A percentile compares a stretch with the other conserved stretches of the same genome.
Evolutionary conservation across 1,284 basidiomycete genomes (phyloP).

Genomic region (Mycosarcoma maydis): DNA sequence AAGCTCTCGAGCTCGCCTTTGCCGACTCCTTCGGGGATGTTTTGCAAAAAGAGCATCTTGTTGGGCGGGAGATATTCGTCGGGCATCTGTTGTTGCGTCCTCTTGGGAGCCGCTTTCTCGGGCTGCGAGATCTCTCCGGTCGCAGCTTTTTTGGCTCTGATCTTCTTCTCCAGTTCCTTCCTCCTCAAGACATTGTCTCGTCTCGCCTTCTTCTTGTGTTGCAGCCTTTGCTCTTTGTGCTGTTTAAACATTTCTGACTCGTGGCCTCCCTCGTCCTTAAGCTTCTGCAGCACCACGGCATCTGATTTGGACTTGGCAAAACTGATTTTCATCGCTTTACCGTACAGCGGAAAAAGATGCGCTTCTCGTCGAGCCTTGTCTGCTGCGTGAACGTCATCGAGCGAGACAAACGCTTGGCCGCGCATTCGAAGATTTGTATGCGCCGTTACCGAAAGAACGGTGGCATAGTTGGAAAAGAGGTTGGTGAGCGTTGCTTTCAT

Average conservation of each 20-base stretch:
- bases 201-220: slow-evolving; percentile 52
- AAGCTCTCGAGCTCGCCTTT: slow-evolving; percentile 56
- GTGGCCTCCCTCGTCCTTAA: slow-evolving; percentile 22
- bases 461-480: slow-evolving; percentile 91
- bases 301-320: slow-evolving; percentile 90
- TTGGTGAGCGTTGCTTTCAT: slow-evolving; percentile 87
- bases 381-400: slow-evolving; percentile 81
- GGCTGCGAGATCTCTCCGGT: slow-evolving; percentile 43
- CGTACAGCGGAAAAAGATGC: slow-evolving; percentile 91
- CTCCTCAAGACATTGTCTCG: slow-evolving; percentile 46
- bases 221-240: slow-evolving; percentile 72
- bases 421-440: slow-evolving; percentile 95
- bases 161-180: slow-evolving; percentile 50
- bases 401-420: slow-evolving; percentile 96
- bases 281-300: slow-evolving; percentile 74
- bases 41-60: slow-evolving; percentile 96
- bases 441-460: slow-evolving; percentile 89
- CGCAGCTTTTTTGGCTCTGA: slow-evolving; percentile 40
- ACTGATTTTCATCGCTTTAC: slow-evolving; percentile 85
- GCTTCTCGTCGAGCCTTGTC: slow-evolving; percentile 90
- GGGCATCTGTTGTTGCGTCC: slow-evolving; percentile 73
- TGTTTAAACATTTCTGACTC: slow-evolving; percentile 37
- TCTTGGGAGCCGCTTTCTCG: slow-evolving; percentile 37
- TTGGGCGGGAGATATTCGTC: slow-evolving; percentile 99
- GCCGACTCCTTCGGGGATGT: slow-evolving; percentile 52